Conservation (phyloP, 495 filamentous ascomycete species). For the Daldinia decipiens region DNA sequence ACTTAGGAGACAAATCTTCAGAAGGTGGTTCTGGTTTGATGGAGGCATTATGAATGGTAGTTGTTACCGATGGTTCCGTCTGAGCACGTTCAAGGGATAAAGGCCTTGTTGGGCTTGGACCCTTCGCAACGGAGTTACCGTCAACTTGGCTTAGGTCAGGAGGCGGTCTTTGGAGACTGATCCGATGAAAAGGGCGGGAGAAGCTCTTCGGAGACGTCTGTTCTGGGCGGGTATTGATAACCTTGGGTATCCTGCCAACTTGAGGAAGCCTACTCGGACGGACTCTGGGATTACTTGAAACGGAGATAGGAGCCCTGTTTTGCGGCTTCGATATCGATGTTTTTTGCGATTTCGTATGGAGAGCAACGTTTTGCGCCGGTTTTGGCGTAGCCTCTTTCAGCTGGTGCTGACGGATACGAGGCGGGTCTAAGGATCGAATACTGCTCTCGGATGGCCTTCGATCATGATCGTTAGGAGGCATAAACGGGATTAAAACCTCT, state of each 20-base stretch:
- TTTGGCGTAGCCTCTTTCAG: neutral
- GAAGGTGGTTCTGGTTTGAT: conserved; percentile 35
- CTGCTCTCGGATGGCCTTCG: conserved; percentile 35
- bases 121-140: conserved; percentile 58
- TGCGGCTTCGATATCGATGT: conserved; percentile 5
- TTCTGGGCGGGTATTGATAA: conserved; percentile 79
- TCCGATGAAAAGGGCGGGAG: conserved; percentile 77
- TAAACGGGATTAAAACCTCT: conserved; percentile 49
- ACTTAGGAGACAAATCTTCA: conserved; percentile 34
- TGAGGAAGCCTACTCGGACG: conserved; percentile 70
- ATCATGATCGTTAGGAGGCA: conserved; percentile 17
- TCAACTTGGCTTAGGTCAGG: conserved; percentile 53
- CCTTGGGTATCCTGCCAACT: conserved; percentile 89
- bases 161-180: conserved; percentile 51
- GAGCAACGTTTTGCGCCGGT: conserved; percentile 8
- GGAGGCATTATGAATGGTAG: conserved; percentile 35
- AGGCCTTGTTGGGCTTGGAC: conserved; percentile 56
- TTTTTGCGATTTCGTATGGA: conserved; percentile 11
- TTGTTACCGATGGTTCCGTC: conserved; percentile 38
- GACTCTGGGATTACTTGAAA: conserved; percentile 20
- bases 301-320: neutral
- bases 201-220: conserved; percentile 82
- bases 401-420: conserved; percentile 7
- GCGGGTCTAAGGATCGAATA: conserved; percentile 26
- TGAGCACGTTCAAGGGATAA: conserved; percentile 51